Base-by-base conservation (phyloP, 768 basidiomycete species). In the Thelephora ganbajun region DNA sequence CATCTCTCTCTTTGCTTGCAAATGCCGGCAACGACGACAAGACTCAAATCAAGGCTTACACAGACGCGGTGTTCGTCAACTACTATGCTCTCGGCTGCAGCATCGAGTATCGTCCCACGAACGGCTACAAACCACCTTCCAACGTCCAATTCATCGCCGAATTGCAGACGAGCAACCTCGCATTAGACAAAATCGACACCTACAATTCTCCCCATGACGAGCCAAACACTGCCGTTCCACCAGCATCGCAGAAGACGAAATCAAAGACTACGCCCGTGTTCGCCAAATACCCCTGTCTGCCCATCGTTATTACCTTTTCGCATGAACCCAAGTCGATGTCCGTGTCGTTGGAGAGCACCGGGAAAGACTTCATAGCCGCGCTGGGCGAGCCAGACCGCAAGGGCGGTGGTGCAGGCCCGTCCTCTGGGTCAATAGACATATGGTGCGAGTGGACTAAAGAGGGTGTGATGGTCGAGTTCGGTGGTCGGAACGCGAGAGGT, bases 381-480 rank as follows among this genome's bases (percentile, higher is more conserved):
- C 60, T 96, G 41, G 91, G 91, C 9, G 93, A 97, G 63, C 93
- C 93, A 6, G 77, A 77, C 57, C 72, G 87, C 51, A 98, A 96
- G 61, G 93, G 93, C 6, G 91, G 92, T 18, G 92, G 93, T 1
- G 68, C 78, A 7, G 88, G 88, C 0, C 87, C 88, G 11, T 83
- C 81, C 18, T 77, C 79, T 2, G 85, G 86, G 35, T 88, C 83
- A 30, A 85, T 94, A 54, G 82, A 81, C 23, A 89, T 94, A 54
- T 96, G 90, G 88, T 85, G 90, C 53, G 90, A 96, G 63, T 96
- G 91, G 92, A 71, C 77, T 22, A 73, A 67, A 54, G 74, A 81
- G 51, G 88, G 87, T 2, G 59, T 91, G 33, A 87, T 91, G 85
- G 73, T 88, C 11, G 88, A 91, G 56, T 87, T 88, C 59, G 86